Conservation (phyloP, 2,329 filamentous ascomycete genomes). For the Chaetomium sp. region DNA sequence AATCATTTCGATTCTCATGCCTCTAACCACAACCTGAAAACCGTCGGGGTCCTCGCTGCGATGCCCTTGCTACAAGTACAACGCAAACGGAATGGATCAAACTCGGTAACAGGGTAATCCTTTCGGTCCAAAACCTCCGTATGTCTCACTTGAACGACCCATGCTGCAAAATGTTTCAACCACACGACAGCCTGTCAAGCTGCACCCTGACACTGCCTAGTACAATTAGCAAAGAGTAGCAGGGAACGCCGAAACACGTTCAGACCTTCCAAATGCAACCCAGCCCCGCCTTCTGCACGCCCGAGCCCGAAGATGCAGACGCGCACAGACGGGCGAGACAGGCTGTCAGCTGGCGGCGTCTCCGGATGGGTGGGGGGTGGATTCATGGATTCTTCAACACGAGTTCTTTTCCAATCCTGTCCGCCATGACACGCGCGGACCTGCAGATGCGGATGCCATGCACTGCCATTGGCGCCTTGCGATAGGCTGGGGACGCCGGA, state of each 20-base stretch:
- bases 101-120: neutral
- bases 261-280: conserved; percentile 26
- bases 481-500: conserved; percentile 8
- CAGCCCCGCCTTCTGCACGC: conserved; percentile 20
- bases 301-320: conserved; percentile 9
- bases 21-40: no score
- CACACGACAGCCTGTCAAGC: neutral
- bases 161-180: neutral
- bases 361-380: no score
- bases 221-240: neutral
- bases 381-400: conserved; percentile 1
- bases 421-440: neutral
- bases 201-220: neutral
- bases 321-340: conserved; percentile 16
- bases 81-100: neutral
- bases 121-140: neutral
- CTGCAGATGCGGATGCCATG: conserved; percentile 14
- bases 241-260: conserved; percentile 22
- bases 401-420: neutral
- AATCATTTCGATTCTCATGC: neutral
- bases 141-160: neutral
- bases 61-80: no score
- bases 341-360: neutral
- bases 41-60: no score
- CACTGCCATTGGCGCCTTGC: neutral